Base-by-base conservation (phyloP, 2,329 filamentous ascomycete species). In the Colletotrichum sp. region DNA sequence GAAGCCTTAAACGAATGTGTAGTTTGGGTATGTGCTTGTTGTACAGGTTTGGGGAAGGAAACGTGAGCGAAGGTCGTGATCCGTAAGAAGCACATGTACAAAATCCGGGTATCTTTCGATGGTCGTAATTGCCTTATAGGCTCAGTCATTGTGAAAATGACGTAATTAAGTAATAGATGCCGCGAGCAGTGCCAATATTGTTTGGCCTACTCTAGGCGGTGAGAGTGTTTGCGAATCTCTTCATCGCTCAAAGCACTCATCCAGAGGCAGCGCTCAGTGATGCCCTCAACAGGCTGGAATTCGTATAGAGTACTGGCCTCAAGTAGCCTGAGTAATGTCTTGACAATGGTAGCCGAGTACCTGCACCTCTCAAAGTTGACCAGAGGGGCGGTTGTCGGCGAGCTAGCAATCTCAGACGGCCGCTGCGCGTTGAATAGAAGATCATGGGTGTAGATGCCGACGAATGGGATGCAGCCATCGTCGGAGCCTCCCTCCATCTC, bases 361-460 rank as follows among this genome's bases (percentile, higher is more conserved):
- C 95, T 93, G 79, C 94, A 95, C 73, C 94, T 90, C 85, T 96
- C 94, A 85, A 97, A 97, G 83, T 97, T 97, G 79, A 97, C 91
- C 60, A 97, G 87, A 16, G 93, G 92, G 76, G 94, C 90, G 7
- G 91, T 91, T 0, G 87, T 90, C 24, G 92, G 92, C 5, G 91
- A 94, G 79, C 90, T 91, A 2, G 92, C 92, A 78, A 96, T 93
- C 82, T 94, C 93, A 3, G 93, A 92, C 2, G 95, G 94, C 77
- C 95, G 91, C 82, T 96, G 94, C 1, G 93, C 92, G 80, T 96
- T 96, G 87, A 94, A 95, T 60, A 96, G 91, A 55, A 97, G 88
- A 81, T 97, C 95, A 80, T 96, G 94, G 3, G 94, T 96, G 83
- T 97, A 97, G 71, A 93, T 93, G 73, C 93, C 95, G 64, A 97